phyloP scores from a whole-genome alignment of 2,329 filamentous ascomycete species.

The Sphaceloma murrayae region DNA sequence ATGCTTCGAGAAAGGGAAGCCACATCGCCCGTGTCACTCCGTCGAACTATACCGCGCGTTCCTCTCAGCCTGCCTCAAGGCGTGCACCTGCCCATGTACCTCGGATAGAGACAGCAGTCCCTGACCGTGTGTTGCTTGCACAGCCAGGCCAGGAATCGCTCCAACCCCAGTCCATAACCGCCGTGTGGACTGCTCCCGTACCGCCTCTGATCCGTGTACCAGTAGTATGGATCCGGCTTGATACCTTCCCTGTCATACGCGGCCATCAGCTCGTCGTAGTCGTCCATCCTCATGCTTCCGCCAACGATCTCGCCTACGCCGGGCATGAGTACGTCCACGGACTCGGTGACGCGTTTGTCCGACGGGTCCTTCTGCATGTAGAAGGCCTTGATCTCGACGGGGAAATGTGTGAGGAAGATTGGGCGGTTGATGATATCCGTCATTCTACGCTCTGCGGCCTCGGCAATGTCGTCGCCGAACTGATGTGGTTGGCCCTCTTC shows the following conservation, averaged over 20 bases:
- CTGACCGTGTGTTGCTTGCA: conserved; percentile 57
- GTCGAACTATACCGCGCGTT: background rate
- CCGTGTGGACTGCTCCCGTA: conserved; percentile 89
- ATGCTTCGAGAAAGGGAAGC: no score
- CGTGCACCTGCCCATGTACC: conserved; percentile 73
- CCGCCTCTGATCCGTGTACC: conserved; percentile 96
- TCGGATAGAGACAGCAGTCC: conserved; percentile 65
- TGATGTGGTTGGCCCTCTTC: conserved; percentile 82
- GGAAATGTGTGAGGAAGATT: conserved; percentile 96
- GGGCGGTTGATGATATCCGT: conserved; percentile 92
- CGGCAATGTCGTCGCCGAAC: conserved; percentile 96
- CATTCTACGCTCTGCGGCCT: conserved; percentile 93
- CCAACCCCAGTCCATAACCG: conserved; percentile 84
- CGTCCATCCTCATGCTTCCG: conserved; percentile 91
- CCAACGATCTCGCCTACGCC: conserved; percentile 96
- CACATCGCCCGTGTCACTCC: background rate
- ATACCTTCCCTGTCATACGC: conserved; percentile 85
- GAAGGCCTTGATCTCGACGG: conserved; percentile 94
- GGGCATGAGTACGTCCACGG: conserved; percentile 79
- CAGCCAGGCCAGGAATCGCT: conserved; percentile 65
- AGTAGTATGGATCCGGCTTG: conserved; percentile 80
- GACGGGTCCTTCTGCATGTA: conserved; percentile 89
- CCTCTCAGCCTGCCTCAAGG: conserved; percentile 46
- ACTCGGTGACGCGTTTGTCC: conserved; percentile 81
- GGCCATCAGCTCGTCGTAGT: conserved; percentile 77